Percentiles rank a stretch among this genome's conserved stretches.
These are phyloP conservation scores for Termitomyces eurrhizus DNA, from an alignment of 768 basidiomycete species.

Conservation along the genomic window DNA sequence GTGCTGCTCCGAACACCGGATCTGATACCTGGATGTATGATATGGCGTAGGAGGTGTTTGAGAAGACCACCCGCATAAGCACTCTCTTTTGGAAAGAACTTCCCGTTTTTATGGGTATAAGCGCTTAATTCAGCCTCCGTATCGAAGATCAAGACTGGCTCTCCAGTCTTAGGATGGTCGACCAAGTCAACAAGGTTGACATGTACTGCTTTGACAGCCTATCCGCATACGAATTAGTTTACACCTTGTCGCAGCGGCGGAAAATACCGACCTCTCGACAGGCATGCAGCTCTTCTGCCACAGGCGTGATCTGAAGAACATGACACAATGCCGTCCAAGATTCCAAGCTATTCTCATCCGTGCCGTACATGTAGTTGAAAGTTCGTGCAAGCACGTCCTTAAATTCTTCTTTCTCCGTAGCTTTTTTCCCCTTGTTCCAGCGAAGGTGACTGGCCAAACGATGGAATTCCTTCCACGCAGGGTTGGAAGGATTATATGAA, in stretches of 20 bases:
- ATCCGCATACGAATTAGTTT: not conserved
- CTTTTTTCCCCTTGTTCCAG: constrained; percentile 14
- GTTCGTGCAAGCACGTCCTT: constrained; percentile 25
- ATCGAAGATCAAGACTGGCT: constrained; percentile 16
- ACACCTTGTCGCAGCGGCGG: not conserved
- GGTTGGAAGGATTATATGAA: constrained; percentile 14
- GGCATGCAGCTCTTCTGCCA: constrained; percentile 19
- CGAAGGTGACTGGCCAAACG: constrained; percentile 16
- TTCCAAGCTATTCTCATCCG: constrained; percentile 23
- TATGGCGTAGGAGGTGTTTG: constrained; percentile 27
- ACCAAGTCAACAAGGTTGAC: constrained; percentile 39
- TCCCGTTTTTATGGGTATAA: constrained; percentile 24
- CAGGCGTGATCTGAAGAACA: constrained; percentile 22
- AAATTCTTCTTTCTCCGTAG: constrained; percentile 19
- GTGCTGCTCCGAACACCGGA: not conserved
- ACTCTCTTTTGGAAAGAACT: constrained; percentile 29
- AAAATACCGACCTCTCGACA: constrained; percentile 21
- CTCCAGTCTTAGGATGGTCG: constrained; percentile 15
- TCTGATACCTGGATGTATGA: constrained; percentile 13
- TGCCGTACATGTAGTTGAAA: constrained; percentile 32
- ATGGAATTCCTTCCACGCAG: constrained; percentile 24
- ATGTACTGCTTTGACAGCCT: constrained; percentile 27
- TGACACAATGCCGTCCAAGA: constrained; percentile 27
- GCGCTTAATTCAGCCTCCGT: constrained; percentile 24
- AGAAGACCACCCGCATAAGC: constrained; percentile 29